Evolutionary conservation across 805 yeast species (phyloP), one percentile per base, ranked within the genome.

Genomic region (Jamesozyma rosinii): DNA sequence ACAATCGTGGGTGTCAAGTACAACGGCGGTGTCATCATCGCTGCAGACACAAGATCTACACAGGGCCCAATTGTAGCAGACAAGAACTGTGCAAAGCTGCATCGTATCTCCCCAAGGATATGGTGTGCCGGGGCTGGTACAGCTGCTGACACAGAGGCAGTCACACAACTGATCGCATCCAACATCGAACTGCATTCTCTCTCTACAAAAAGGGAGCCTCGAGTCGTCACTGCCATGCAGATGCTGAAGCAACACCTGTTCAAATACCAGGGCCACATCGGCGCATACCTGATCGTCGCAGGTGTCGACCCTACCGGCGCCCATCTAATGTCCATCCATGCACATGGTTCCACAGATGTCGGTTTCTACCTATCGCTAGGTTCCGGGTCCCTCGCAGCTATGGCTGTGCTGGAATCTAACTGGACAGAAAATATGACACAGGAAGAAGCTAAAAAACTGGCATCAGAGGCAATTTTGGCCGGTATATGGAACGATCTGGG

Each of bases 61-160:
- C 82, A 92, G 31, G 98, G 98, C 13, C 82, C 81, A 45, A 87
- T 92, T 54, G 97, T 92, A 30, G 98, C 98, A 6, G 97, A 92
- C 68, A 92, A 92, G 71, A 92, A 92, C 70, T 89, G 97, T 73
- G 96, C 88, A 60, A 90, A 90, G 67, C 72, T 92, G 51, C 97
- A 90, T 67, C 70, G 94, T 53, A 73, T 89, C 51, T 76, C 95
- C 5, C 95, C 97, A 9, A 76, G 75, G 58, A 88, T 89, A 61
- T 90, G 97, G 97, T 90, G 98, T 79, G 98, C 98, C 41, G 98
- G 98, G 58, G 98, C 98, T 3, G 98, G 98, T 65, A 92, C 98
- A n/a, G 98, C 98, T 26, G 97, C 98, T 6, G 98, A 92, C 63
- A 92, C 97, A 11, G 97, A 92, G 64, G 87, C 88, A 79, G 97